These are phyloP conservation scores for Schizosaccharomyces versatilis DNA, from an alignment of 1,139 yeast genomes.

Conservation along the genomic window DNA sequence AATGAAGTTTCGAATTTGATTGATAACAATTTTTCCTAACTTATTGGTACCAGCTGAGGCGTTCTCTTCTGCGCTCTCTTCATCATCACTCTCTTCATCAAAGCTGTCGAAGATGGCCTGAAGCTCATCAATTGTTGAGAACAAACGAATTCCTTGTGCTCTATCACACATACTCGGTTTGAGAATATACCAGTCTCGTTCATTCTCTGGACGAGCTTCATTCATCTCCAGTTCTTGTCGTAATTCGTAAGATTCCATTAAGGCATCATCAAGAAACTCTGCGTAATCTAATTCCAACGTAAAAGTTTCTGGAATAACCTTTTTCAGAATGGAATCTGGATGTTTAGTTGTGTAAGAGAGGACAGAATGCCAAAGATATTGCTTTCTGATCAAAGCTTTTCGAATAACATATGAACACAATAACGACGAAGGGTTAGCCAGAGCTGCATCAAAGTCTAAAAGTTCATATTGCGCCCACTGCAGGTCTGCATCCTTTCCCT, in stretches of 20 bases:
- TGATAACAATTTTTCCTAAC: slow-evolving; percentile 43
- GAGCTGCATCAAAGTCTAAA: neutral
- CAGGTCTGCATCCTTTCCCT: neutral
- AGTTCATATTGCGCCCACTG: slow-evolving; percentile 1
- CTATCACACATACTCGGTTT: slow-evolving; percentile 95
- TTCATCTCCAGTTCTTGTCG: slow-evolving; percentile 49
- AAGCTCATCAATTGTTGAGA: slow-evolving; percentile 53
- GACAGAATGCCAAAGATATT: slow-evolving; percentile 62
- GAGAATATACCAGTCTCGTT: slow-evolving; percentile 47
- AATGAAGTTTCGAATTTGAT: slow-evolving; percentile 74
- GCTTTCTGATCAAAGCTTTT: slow-evolving; percentile 76
- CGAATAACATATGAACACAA: slow-evolving; percentile 17
- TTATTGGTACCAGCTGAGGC: slow-evolving; percentile 17
- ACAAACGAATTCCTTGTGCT: slow-evolving; percentile 82
- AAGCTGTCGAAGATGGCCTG: slow-evolving; percentile 67
- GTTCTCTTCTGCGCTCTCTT: slow-evolving; percentile 28
- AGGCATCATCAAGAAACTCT: slow-evolving; percentile 76
- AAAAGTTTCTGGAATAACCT: slow-evolving; percentile 52
- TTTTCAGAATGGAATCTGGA: slow-evolving; percentile 38
- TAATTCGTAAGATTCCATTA: slow-evolving; percentile 78
- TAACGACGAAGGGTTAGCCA: neutral
- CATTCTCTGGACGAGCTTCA: slow-evolving; percentile 16
- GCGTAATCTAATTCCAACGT: slow-evolving; percentile 86
- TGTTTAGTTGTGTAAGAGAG: slow-evolving; percentile 51
- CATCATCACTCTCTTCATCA: slow-evolving; percentile 43